Base-by-base conservation (phyloP, 371 early-diverging fungal species). In the Mucor circinelloides region DNA sequence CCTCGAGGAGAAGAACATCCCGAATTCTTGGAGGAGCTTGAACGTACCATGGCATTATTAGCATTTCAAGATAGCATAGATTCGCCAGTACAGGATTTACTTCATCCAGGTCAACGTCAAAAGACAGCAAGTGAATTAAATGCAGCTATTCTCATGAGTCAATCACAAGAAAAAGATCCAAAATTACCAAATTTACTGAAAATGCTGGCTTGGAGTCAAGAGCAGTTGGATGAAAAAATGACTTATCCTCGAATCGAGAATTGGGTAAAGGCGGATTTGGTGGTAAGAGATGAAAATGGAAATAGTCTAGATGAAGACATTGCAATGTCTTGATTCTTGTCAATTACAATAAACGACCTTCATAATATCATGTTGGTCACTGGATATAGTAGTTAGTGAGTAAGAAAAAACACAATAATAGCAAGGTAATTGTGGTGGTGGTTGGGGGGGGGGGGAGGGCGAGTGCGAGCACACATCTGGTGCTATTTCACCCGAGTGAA, bases 1-100 rank as follows among this genome's bases (percentile, higher is more conserved):
- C 95, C 97, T 13, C 89, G 95, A 19, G 99, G 97, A 4, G 97
- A 96, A 77, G 97, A 97, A 68, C 79, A 95, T 85, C 97, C 97
- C 9, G 97, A 95, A 76, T 93, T 97, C 74, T 75, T 98, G 28
- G 88, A 92, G 54, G 98, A 99, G 72, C 79, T 98, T 44, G 99
- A 99, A 71, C 84, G 89, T 27, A 96, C 98, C 1, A 97, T 99
- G 98, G 92, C 97, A 0, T 77, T 98, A 63, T 78, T 99, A 58
- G 97, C 96, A 9, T 98, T 97, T 79, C 95, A 95, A 40, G 83
- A 89, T 59, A 67, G 73, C 13, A 48, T 69, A 27, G 69, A 75
- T 54, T 86, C 83, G 15, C 97, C 97, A 27, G 91, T 97, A 12
- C 87, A 88, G 6, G 93, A 94, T 63, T 77, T 98, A 63, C 78